These are phyloP conservation scores for Skeletonema marinoi DNA, from an alignment of 108 stramenopile genomes.

Conservation along the genomic window DNA sequence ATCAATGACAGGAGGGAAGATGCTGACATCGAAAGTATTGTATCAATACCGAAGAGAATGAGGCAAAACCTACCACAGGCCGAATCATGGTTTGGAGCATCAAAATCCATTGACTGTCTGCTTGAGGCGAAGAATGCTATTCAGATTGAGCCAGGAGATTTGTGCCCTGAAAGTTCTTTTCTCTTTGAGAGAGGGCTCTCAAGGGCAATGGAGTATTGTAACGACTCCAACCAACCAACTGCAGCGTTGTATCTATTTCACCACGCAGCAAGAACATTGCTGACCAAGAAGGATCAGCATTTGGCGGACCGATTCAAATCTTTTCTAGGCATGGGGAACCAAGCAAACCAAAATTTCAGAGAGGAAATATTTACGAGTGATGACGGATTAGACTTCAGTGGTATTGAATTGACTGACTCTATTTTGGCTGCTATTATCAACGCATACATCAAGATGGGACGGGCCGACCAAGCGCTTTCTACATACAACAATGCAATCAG, in stretches of 20 bases:
- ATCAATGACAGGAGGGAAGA: not conserved
- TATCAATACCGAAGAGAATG: not conserved
- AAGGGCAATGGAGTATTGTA: slow-evolving; percentile 38
- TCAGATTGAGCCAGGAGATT: not conserved
- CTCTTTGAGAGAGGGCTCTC: slow-evolving; percentile 36
- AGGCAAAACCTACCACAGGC: not conserved
- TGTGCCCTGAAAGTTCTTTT: slow-evolving; percentile 10
- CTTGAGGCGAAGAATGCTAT: slow-evolving; percentile 18
- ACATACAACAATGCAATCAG: slow-evolving; percentile 4
- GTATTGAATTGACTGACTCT: slow-evolving; percentile 10
- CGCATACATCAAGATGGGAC: slow-evolving; percentile 19
- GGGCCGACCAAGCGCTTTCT: slow-evolving; percentile 20
- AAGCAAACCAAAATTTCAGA: not conserved
- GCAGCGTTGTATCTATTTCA: slow-evolving; percentile 36
- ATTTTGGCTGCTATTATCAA: slow-evolving; percentile 35
- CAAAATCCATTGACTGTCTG: slow-evolving; percentile 14
- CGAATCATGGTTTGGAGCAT: slow-evolving; percentile 37
- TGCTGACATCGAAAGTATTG: not conserved
- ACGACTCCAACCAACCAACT: slow-evolving; percentile 37
- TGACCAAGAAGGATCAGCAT: not conserved
- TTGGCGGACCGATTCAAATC: slow-evolving; percentile 16
- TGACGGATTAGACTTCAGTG: slow-evolving; percentile 14
- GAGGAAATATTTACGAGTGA: slow-evolving; percentile 14
- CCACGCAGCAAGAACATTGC: slow-evolving; percentile 15
- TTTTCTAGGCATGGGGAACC: slow-evolving; percentile 14